Evolutionary conservation across 2,329 filamentous ascomycete genomes (phyloP), one percentile per base, ranked within the genome.

Genomic region (Macrophomina tecta): DNA sequence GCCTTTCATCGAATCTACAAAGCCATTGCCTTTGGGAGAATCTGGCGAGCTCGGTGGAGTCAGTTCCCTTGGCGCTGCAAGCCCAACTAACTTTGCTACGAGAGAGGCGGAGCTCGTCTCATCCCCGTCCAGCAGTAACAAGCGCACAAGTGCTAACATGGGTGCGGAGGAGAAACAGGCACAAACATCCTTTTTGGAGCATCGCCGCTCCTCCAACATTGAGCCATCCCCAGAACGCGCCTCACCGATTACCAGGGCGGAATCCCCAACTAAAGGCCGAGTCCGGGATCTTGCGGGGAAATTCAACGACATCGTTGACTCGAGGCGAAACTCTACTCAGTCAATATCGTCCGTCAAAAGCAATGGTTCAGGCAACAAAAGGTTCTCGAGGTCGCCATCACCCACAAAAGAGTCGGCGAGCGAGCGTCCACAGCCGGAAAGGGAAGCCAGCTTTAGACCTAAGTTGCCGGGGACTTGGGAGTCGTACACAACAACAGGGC

Each of bases 401-500:
- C 71, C 73, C 12, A 69, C 69, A 28, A 75, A 75, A 46, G 64
- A 68, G 3, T 23, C 36, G 12, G 30, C 64, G 14, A 52, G 42
- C 30, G 67, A 70, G 60, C 72, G 77, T 49, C 79, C 78, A 16
- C 36, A 68, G 28, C 70, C 74, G 16, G 71, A 69, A 46, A 74
- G 77, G 34, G 72, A 76, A 55, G 72, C 73, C 51, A 83, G 81
- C 68, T 86, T 86, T 70, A 78, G 81, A 64, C 84, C 84, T 14
- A 78, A 83, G 64, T 72, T 86, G 38, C 84, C 84, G 46, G 84
- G 84, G 28, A 82, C 82, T 63, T 86, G 84, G 84, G 80, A 85
- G 63, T 86, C 84, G 38, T 83, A 79, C 68, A 80, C 80, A 6
- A 80, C 78, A 9, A 74, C 77, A 40, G 78, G 75, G 6, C 73